Evolutionary conservation across 176 grass and related monocot genomes (phyloP).

Genomic region (Cenchrus americanus): DNA sequence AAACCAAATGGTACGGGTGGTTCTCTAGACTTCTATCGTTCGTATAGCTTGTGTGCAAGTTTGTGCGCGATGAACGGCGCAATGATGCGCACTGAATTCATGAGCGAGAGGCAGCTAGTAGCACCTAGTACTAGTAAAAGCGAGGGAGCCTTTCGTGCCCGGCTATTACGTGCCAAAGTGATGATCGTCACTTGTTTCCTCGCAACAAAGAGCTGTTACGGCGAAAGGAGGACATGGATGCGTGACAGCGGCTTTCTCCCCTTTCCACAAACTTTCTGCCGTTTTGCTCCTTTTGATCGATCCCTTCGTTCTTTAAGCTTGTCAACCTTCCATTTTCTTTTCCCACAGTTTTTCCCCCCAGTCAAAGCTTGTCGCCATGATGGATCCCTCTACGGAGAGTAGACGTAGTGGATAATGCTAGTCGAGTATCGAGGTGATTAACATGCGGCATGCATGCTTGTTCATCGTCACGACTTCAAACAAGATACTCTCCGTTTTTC

Average conservation of each 20-base stretch:
- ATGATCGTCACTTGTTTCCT: slow-evolving; percentile 35
- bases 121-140: not conserved
- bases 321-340: slow-evolving; percentile 59
- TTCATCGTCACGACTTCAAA: not conserved
- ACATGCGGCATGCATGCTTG: not conserved
- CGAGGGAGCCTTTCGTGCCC: slow-evolving; percentile 8
- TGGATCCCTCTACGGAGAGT: slow-evolving; percentile 5
- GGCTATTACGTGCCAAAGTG: slow-evolving; percentile 39
- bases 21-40: not conserved
- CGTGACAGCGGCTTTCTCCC: slow-evolving; percentile 41
- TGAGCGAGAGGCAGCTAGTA: not conserved
- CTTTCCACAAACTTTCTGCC: slow-evolving; percentile 60
- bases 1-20: too few relatives aligned
- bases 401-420: slow-evolving; percentile 4
- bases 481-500: not conserved
- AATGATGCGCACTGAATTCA: slow-evolving; percentile 27
- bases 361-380: slow-evolving; percentile 34
- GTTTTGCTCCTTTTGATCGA: slow-evolving; percentile 48
- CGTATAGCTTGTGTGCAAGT: not conserved
- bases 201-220: not conserved
- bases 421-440: not conserved
- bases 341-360: not conserved
- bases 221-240: slow-evolving; percentile 27
- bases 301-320: slow-evolving; percentile 44
- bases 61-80: slow-evolving; percentile 12